A percentile compares a stretch with the other conserved stretches of the same genome.
phyloP scores from a whole-genome alignment of 192 early-diverging fungal species.

The Dissophora globulifera region DNA sequence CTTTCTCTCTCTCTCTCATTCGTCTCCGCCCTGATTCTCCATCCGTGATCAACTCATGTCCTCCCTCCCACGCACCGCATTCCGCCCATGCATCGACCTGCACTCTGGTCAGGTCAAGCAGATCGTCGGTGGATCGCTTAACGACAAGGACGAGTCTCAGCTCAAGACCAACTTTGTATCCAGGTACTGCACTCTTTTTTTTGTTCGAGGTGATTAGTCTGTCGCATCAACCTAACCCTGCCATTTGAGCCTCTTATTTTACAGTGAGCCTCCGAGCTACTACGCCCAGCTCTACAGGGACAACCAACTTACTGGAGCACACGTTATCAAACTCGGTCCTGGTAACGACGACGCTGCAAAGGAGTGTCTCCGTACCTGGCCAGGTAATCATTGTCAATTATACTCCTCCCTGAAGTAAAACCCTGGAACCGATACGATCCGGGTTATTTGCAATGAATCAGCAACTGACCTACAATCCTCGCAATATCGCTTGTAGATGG shows the following conservation, averaged over 20 bases:
- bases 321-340: slow-evolving; percentile 95
- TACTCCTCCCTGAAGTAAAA: too few species aligned
- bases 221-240: too few species aligned
- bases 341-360: slow-evolving; percentile 87
- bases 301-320: slow-evolving; percentile 81
- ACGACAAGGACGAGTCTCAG: slow-evolving; percentile 63
- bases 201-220: too few species aligned
- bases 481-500: slow-evolving; percentile 59
- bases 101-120: slow-evolving; percentile 98
- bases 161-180: slow-evolving; percentile 96
- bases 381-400: too few species aligned
- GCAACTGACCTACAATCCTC: too few species aligned
- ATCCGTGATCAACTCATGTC: background rate
- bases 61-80: slow-evolving; percentile 60
- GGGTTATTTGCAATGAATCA: too few species aligned
- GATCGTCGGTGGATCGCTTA: slow-evolving; percentile 95
- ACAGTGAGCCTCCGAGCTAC: slow-evolving; percentile 76
- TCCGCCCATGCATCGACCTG: slow-evolving; percentile 98
- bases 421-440: too few species aligned
- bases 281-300: slow-evolving; percentile 86
- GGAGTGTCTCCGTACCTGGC: slow-evolving; percentile 88
- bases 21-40: background rate
- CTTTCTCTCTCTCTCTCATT: background rate
- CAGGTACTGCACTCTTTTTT: slow-evolving; percentile 46
- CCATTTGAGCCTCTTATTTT: too few species aligned